Conservation (phyloP, 116 monocot species). For the Cymodocea nodosa region DNA sequence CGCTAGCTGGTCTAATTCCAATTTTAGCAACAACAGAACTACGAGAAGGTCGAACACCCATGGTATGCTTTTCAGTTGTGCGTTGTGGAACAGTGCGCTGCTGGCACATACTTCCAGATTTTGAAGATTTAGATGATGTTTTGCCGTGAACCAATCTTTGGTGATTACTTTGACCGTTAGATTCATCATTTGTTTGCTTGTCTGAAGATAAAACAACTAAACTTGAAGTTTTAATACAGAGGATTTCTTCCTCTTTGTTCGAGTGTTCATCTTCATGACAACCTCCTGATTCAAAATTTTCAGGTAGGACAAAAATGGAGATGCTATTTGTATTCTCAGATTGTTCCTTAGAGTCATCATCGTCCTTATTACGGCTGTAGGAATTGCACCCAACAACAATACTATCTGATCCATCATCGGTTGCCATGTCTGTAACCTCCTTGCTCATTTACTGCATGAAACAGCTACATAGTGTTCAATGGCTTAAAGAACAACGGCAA, state of each 20-base stretch:
- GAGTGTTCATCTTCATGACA: not conserved
- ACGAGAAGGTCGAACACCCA: slow-evolving; percentile 6
- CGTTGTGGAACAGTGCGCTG: slow-evolving; percentile 14
- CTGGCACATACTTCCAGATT: not conserved
- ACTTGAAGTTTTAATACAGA: slow-evolving; percentile 1
- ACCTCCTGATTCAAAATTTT: not conserved
- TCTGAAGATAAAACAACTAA: not conserved
- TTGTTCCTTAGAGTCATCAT: not conserved
- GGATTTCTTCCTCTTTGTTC: not conserved
- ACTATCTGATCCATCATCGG: not conserved
- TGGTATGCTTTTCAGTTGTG: slow-evolving; percentile 34
- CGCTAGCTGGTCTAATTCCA: slow-evolving; percentile 22
- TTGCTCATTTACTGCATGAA: slow-evolving; percentile 3
- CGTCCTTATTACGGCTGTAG: not conserved
- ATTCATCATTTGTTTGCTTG: not conserved
- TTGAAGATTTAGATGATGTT: not conserved
- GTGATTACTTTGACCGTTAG: not conserved
- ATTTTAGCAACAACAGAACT: slow-evolving; percentile 12
- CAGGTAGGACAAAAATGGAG: not conserved
- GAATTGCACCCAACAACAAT: not conserved
- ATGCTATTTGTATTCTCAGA: not conserved
- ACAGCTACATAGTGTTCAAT: too few relatives aligned
- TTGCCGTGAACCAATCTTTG: not conserved
- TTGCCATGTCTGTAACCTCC: slow-evolving; percentile 1
- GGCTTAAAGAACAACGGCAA: too few relatives aligned